Evolutionary conservation across 441 rosid genomes (phyloP), one percentile per base, ranked within the genome.

Genomic region (Flueggea neowawraea): DNA sequence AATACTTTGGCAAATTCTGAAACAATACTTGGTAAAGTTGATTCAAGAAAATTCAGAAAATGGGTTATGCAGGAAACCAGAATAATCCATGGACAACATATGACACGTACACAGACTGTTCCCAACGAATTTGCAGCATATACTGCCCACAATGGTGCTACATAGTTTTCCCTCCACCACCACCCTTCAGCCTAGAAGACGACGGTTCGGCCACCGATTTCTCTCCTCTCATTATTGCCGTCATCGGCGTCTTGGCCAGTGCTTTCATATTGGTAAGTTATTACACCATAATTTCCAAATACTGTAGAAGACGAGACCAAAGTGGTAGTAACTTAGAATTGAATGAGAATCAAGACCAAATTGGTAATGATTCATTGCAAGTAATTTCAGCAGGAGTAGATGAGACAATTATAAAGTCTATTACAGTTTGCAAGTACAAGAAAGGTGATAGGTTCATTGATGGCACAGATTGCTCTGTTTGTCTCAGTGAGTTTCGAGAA

Each of bases 91-190:
- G 92, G 93, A 47, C 84, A 36, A 81, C 95, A 6, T 78, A 80
- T 53, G 77, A 70, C 48, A 39, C 84, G 17, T 88, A 86, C 66
- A 88, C 54, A 66, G 97, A 90, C 63, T 93, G 98, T 62, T 86
- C 97, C 0, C 87, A 82, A 59, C 82, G 87, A 48, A 64, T 93
- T 56, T 93, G 98, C 53, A 90, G 85, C 86, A 59, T 86, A 10
- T 90, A 88, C 66, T 92, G 97, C 56, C 96, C 96, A 0, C 91
- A 88, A 65, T 82, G 95, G 94, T 92, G 97, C 71, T 88, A 86
- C 75, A 59, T 83, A 57, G 67, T 83, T 65, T 86, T 86, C 83
- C 86, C 96, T 43, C 95, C 92, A 43, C 98, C 96, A 1, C 85
- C 92, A 14, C 80, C 92, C n/a, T 69, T 67, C 15, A 10, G 52